A percentile compares a stretch with the other conserved stretches of the same genome.
These are phyloP conservation scores for Candida suzukii DNA, from an alignment of 805 yeast species.

Conservation along the genomic window DNA sequence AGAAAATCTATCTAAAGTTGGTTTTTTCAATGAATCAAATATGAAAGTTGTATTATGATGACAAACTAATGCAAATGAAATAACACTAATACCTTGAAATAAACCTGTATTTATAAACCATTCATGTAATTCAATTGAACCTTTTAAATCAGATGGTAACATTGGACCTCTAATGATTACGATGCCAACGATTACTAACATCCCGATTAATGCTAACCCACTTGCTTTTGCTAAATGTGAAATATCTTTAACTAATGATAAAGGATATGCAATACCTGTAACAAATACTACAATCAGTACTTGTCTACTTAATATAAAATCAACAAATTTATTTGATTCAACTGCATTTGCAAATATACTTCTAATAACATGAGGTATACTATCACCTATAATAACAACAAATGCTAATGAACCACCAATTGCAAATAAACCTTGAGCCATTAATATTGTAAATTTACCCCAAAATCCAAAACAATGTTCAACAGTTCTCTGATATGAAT, in stretches of 20 bases:
- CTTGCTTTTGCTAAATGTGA: slow-evolving; percentile 82
- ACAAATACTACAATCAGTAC: slow-evolving; percentile 67
- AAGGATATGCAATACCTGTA: slow-evolving; percentile 69
- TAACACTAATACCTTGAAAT: slow-evolving; percentile 89
- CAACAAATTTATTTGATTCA: slow-evolving; percentile 30
- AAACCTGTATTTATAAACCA: slow-evolving; percentile 56
- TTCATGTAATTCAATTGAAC: slow-evolving; percentile 34
- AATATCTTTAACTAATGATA: slow-evolving; percentile 74
- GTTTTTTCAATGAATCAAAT: slow-evolving; percentile 72
- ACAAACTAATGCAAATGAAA: slow-evolving; percentile 91
- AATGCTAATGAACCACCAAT: slow-evolving; percentile 93
- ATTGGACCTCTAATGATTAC: slow-evolving; percentile 72
- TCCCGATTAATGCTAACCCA: slow-evolving; percentile 78
- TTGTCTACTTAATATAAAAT: slow-evolving; percentile 57
- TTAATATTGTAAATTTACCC: slow-evolving; percentile 61
- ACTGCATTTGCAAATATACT: slow-evolving; percentile 49
- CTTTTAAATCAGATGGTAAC: slow-evolving; percentile 39
- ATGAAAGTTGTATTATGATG: slow-evolving; percentile 92
- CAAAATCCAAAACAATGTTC: slow-evolving; percentile 65
- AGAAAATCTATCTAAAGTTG: slow-evolving; percentile 70
- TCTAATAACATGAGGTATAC: slow-evolving; percentile 82
- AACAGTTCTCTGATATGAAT: slow-evolving; percentile 82
- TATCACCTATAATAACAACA: slow-evolving; percentile 91
- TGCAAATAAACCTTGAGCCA: slow-evolving; percentile 84
- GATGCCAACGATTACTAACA: slow-evolving; percentile 69